phyloP scores from a whole-genome alignment of 140 eudicot genomes.

The Senecio squalidus region DNA sequence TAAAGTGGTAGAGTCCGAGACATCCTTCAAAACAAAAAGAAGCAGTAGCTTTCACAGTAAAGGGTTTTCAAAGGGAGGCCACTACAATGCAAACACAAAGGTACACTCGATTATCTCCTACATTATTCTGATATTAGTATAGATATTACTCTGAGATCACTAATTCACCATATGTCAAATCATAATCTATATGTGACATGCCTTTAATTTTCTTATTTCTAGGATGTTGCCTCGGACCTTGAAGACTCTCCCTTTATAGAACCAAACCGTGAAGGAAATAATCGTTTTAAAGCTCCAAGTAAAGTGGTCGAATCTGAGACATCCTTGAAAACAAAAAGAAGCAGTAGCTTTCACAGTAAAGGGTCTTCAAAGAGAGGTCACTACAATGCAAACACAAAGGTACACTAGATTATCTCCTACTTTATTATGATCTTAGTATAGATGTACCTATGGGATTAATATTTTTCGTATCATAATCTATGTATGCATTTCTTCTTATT shows the following conservation, averaged over 20 bases:
- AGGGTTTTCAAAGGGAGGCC: conserved; percentile 25
- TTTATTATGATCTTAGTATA: background rate
- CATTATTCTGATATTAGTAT: background rate
- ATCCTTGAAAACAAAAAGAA: conserved; percentile 22
- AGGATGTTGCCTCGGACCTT: conserved; percentile 39
- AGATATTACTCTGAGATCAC: background rate
- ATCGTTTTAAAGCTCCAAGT: conserved; percentile 36
- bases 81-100: conserved; percentile 29
- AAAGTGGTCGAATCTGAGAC: conserved; percentile 27
- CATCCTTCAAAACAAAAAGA: conserved; percentile 21
- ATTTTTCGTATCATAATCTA: conserved; percentile 14
- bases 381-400: conserved; percentile 29
- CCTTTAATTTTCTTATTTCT: conserved; percentile 29
- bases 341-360: conserved; percentile 35
- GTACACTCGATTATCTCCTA: conserved; percentile 41
- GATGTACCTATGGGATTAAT: background rate
- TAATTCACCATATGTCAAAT: conserved; percentile 8
- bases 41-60: conserved; percentile 36
- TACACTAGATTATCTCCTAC: conserved; percentile 40
- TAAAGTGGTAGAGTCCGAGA: conserved; percentile 26
- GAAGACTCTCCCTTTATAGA: conserved; percentile 27
- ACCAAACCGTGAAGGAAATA: conserved; percentile 19
- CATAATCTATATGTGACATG: conserved; percentile 7
- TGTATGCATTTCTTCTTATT: conserved; percentile 27
- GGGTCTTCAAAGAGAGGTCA: conserved; percentile 25